A percentile compares a stretch with the other conserved stretches of the same genome.
Evolutionary conservation across 2,329 filamentous ascomycete genomes (phyloP).

Genomic region (Colletotrichum sp.): DNA sequence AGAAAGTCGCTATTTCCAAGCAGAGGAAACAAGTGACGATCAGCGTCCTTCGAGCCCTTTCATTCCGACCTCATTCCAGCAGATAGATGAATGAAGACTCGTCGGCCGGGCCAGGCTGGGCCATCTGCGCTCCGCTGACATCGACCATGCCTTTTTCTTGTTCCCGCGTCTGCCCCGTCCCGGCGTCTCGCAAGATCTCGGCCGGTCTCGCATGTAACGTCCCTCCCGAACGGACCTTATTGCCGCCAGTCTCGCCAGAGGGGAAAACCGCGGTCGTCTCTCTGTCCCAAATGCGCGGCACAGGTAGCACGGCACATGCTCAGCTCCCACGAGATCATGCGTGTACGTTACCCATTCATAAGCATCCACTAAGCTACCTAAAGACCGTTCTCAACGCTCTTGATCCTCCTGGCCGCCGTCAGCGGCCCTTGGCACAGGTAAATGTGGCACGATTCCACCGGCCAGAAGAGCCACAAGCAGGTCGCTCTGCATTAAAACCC

Average conservation of each 20-base stretch:
- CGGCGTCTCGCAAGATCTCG: neutral
- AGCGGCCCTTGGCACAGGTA: slow-evolving; percentile 6
- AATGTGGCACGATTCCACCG: neutral
- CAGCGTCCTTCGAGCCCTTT: slow-evolving; percentile 7
- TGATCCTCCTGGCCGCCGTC: neutral
- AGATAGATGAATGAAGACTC: slow-evolving; percentile 7
- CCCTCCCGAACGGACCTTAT: neutral
- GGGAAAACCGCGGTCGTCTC: neutral
- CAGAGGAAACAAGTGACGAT: slow-evolving; percentile 15
- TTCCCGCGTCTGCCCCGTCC: neutral
- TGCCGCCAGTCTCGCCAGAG: neutral
- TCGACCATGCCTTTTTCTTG: neutral
- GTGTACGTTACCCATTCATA: neutral
- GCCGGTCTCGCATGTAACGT: neutral
- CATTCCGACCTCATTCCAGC: slow-evolving; percentile 9
- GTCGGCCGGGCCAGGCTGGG: neutral
- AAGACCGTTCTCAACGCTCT: neutral
- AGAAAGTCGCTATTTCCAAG: neutral
- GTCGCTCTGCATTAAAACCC: neutral
- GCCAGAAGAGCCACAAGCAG: neutral
- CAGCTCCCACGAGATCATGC: neutral
- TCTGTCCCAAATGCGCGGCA: neutral
- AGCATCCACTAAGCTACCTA: neutral
- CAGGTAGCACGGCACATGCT: neutral
- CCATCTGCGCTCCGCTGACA: neutral